These are phyloP conservation scores for Juncus inflexus DNA, from an alignment of 176 grass and related monocot species.

Conservation along the genomic window DNA sequence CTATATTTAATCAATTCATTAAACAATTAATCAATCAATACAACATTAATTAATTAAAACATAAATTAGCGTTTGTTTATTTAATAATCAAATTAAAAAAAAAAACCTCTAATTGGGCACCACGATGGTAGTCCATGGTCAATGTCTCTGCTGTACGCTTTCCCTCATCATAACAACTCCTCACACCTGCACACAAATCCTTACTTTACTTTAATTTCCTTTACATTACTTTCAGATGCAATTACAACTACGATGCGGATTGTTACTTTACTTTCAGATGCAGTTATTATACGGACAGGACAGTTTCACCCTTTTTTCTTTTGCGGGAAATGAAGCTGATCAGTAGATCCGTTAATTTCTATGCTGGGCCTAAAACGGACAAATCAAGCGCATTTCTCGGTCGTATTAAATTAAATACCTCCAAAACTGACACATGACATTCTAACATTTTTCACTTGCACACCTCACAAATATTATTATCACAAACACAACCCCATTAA, in stretches of 20 bases:
- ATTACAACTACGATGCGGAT: no score
- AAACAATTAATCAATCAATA: no score
- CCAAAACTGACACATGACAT: not conserved
- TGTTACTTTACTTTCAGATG: not conserved
- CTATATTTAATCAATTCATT: conserved; percentile 20
- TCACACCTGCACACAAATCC: conserved; percentile 44
- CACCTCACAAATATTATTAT: not conserved
- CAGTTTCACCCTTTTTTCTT: not conserved
- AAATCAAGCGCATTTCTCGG: conserved; percentile 19
- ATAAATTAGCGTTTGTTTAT: no score
- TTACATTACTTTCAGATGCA: no score
- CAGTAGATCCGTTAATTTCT: not conserved
- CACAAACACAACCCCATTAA: not conserved
- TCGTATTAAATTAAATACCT: not conserved
- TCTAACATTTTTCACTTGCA: not conserved
- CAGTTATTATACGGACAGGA: not conserved
- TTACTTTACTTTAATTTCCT: not conserved
- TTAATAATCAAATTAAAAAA: not conserved
- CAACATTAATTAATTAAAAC: no score
- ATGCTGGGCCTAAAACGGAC: not conserved
- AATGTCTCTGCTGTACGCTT: conserved; percentile 91
- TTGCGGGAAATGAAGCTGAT: no score
- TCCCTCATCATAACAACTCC: conserved; percentile 95
- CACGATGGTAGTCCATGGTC: conserved; percentile 96
- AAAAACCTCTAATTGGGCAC: conserved; percentile 74